Percentiles rank a stretch among this genome's conserved stretches.
Conservation (phyloP, 352 stramenopile species). For the Globisporangium echinulatum region DNA sequence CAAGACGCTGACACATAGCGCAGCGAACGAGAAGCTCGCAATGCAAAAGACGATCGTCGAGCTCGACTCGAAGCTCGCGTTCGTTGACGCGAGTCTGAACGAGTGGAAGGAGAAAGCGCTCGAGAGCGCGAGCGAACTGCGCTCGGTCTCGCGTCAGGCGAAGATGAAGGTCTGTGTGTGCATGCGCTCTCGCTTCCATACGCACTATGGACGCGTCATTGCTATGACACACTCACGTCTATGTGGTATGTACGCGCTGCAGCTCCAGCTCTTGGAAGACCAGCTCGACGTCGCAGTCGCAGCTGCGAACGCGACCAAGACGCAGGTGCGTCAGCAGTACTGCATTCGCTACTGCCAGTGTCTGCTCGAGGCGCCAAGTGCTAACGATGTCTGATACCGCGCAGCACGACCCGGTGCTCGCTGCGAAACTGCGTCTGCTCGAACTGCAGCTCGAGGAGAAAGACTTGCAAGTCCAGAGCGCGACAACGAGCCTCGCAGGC, state of each 20-base stretch:
- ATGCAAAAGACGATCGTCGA: slow-evolving; percentile 69
- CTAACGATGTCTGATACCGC: slow-evolving; percentile 9
- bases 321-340: slow-evolving; percentile 3
- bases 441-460: slow-evolving; percentile 62
- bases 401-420: slow-evolving; percentile 47
- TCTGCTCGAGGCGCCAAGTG: neutral
- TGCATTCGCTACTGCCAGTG: neutral
- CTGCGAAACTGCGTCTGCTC: slow-evolving; percentile 64
- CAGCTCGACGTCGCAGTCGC: slow-evolving; percentile 45
- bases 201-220: no score
- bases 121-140: slow-evolving; percentile 43
- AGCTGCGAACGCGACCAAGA: slow-evolving; percentile 16
- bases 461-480: slow-evolving; percentile 38
- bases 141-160: slow-evolving; percentile 31
- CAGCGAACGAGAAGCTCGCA: slow-evolving; percentile 50
- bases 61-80: slow-evolving; percentile 56
- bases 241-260: neutral
- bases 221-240: neutral
- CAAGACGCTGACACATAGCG: slow-evolving; percentile 13
- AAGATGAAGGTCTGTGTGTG: slow-evolving; percentile 36
- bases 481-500: slow-evolving; percentile 32
- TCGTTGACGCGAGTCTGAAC: slow-evolving; percentile 53
- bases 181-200: no score
- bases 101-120: slow-evolving; percentile 73
- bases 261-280: slow-evolving; percentile 62